Evolutionary conservation across 441 rosid species (phyloP).

Genomic region (Sinapis alba): DNA sequence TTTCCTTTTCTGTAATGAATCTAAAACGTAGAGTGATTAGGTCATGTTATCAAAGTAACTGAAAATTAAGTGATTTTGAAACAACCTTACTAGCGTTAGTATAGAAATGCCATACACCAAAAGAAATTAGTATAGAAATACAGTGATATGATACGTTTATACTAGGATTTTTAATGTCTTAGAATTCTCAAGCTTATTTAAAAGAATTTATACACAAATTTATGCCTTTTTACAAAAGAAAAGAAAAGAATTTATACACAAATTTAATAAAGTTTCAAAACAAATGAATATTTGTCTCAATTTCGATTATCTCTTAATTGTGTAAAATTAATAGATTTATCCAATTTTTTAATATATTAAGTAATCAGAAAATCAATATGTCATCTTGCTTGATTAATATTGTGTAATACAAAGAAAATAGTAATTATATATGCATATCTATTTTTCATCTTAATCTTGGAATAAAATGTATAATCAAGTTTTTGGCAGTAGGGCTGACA

Average conservation of each 20-base stretch:
- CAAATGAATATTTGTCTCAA: neutral
- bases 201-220: neutral
- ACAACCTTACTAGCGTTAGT: neutral
- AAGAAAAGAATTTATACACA: too few relatives aligned
- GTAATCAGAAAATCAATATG: neutral
- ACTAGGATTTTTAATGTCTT: neutral
- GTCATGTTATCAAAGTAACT: neutral
- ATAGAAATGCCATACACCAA: neutral
- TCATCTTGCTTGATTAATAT: neutral
- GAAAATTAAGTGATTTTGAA: neutral
- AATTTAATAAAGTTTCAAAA: neutral
- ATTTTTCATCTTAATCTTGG: neutral
- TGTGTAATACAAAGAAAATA: neutral
- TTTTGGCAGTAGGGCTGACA: neutral
- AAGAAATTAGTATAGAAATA: neutral
- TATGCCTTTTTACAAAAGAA: too few relatives aligned
- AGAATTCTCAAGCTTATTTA: neutral
- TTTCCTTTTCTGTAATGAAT: too few relatives aligned
- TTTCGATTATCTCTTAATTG: neutral
- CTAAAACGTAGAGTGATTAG: too few relatives aligned
- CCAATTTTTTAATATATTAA: neutral
- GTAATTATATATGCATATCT: neutral
- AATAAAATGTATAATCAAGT: neutral
- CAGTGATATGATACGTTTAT: neutral
- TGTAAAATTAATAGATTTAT: neutral